Percentiles rank a stretch among this genome's conserved stretches.
Evolutionary conservation across 306 rosid genomes (phyloP).

Genomic region (Castanopsis chinensis): DNA sequence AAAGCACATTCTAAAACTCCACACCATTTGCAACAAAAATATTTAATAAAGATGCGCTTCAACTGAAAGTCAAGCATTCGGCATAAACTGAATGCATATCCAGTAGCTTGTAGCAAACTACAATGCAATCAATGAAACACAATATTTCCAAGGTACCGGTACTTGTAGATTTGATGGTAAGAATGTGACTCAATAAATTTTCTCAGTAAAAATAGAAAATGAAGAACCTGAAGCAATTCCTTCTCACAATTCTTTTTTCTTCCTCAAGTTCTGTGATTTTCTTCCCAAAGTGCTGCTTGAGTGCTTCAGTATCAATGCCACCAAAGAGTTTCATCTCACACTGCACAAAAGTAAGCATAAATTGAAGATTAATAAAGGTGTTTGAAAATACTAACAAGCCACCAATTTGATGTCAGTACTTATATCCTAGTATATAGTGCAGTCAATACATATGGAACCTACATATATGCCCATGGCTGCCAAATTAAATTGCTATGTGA

Average conservation of each 20-base stretch:
- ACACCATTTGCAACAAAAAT: background rate
- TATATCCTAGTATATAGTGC: background rate
- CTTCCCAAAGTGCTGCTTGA: constrained; percentile 66
- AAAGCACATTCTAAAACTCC: background rate
- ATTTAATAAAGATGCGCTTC: background rate
- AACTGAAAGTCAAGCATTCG: background rate
- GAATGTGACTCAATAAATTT: background rate
- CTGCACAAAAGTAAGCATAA: constrained; percentile 32
- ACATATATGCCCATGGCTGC: background rate
- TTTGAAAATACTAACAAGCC: background rate
- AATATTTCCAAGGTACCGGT: background rate
- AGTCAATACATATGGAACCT: background rate
- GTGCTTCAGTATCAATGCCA: constrained; percentile 53
- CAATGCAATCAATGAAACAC: background rate
- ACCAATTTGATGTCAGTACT: background rate
- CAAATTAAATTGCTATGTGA: background rate
- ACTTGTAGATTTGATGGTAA: background rate
- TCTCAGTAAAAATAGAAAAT: constrained; percentile 1
- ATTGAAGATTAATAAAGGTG: constrained; percentile 6
- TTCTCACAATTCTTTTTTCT: constrained; percentile 72
- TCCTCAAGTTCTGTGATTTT: constrained; percentile 75
- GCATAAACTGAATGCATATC: background rate
- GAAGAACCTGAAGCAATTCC: constrained; percentile 77
- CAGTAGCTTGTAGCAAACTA: background rate
- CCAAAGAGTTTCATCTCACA: constrained; percentile 71